Conservation (phyloP, 2,329 filamentous ascomycete genomes). For the Sporothrix dimorphospora region DNA sequence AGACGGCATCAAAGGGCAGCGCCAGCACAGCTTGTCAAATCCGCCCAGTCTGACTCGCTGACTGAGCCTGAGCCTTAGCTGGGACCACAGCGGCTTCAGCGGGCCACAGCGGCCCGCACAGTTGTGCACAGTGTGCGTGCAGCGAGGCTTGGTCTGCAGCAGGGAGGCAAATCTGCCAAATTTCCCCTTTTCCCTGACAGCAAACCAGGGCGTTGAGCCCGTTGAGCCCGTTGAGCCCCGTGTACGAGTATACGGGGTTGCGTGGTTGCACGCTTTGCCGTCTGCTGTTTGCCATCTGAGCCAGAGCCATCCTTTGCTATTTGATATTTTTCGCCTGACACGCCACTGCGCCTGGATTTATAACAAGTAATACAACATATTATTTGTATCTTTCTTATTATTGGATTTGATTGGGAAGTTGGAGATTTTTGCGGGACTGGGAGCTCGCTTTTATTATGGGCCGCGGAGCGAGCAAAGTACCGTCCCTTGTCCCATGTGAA, state of each 20-base stretch:
- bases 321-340: conserved; percentile 13
- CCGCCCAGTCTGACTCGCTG: conserved; percentile 37
- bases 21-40: conserved; percentile 35
- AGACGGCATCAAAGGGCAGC: neutral
- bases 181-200: neutral
- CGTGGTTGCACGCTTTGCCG: neutral
- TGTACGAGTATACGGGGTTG: too few relatives aligned
- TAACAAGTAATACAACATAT: neutral
- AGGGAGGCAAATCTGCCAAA: conserved; percentile 1
- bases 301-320: too few relatives aligned
- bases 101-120: neutral
- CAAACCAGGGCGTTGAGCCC: neutral
- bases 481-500: conserved; percentile 22
- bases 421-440: conserved; percentile 4
- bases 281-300: neutral
- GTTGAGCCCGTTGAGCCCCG: too few relatives aligned
- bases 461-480: neutral
- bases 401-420: conserved; percentile 1
- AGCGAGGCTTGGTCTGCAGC: neutral
- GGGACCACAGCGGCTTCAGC: neutral
- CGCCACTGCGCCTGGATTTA: conserved; percentile 8
- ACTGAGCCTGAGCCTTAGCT: conserved; percentile 34
- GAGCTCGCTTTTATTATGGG: conserved; percentile 6
- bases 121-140: neutral
- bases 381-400: neutral